Evolutionary conservation across 257 asterid genomes (phyloP).

Genomic region (Primulina eburnea): DNA sequence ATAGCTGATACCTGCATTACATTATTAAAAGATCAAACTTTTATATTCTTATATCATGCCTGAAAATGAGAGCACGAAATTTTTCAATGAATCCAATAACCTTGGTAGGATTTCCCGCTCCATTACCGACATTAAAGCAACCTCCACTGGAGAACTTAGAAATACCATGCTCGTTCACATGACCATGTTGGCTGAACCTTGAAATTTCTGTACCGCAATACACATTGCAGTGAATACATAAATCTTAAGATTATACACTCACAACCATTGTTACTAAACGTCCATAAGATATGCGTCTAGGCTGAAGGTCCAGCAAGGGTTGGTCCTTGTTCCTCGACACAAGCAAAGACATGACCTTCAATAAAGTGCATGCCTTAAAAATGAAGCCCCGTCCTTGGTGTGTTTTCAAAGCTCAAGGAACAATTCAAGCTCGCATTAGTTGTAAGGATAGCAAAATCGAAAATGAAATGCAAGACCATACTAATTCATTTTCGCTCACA

Average conservation of each 20-base stretch:
- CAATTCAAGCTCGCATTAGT: no score
- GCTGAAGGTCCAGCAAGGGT: slow-evolving; percentile 2
- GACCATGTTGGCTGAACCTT: slow-evolving; percentile 34
- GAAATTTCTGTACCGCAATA: slow-evolving; percentile 38
- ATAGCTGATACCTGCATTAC: slow-evolving; percentile 42
- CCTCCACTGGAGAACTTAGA: slow-evolving; percentile 34
- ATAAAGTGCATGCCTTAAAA: no score
- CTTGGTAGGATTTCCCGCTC: slow-evolving; percentile 35
- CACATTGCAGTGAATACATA: slow-evolving; percentile 11
- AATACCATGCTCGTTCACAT: slow-evolving; percentile 34
- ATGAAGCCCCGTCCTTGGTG: no score
- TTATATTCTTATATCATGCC: slow-evolving; percentile 13
- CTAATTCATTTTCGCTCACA: no score
- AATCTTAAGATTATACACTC: slow-evolving; percentile 3
- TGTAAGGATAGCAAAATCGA: no score
- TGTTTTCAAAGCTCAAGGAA: no score
- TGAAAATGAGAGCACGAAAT: slow-evolving; percentile 16
- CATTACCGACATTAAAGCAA: slow-evolving; percentile 30
- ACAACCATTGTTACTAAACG: neutral
- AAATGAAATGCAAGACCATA: no score
- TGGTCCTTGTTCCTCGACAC: neutral
- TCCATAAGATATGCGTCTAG: slow-evolving; percentile 14
- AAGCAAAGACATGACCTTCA: no score
- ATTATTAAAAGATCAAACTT: slow-evolving; percentile 23
- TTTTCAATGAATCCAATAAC: slow-evolving; percentile 27